phyloP scores from a whole-genome alignment of 2,329 filamentous ascomycete species.

The Pseudogymnoascus sp. region DNA sequence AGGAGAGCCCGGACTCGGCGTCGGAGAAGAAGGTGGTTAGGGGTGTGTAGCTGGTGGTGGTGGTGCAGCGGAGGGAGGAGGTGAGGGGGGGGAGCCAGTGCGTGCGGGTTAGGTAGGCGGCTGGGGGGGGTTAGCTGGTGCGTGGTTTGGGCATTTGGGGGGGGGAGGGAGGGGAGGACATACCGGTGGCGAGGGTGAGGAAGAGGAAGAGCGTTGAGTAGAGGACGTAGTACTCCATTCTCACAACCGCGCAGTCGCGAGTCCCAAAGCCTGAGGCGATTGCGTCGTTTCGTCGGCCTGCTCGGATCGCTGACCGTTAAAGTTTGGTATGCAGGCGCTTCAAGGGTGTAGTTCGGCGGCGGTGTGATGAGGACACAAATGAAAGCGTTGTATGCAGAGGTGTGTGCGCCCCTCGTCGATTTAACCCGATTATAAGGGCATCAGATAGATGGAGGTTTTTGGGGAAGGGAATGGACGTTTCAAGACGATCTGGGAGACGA shows the following conservation, averaged over 20 bases:
- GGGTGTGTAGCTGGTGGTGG: too few relatives aligned
- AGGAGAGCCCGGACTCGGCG: slow-evolving; percentile 79
- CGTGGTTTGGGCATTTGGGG: slow-evolving; percentile 10
- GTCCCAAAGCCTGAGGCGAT: too few relatives aligned
- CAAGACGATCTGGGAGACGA: too few relatives aligned
- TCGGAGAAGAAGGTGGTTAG: slow-evolving; percentile 76
- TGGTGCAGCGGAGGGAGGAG: too few relatives aligned
- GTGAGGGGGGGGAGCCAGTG: slow-evolving; percentile 67
- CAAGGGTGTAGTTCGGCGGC: not conserved
- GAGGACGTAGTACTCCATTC: slow-evolving; percentile 66
- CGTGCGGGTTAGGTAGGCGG: slow-evolving; percentile 70
- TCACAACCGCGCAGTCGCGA: too few relatives aligned
- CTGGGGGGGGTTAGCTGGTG: slow-evolving; percentile 30
- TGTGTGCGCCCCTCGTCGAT: not conserved
- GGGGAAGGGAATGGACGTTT: not conserved
- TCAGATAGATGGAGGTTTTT: too few relatives aligned
- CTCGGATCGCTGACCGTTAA: too few relatives aligned
- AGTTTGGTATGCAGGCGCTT: too few relatives aligned
- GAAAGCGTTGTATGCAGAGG: not conserved
- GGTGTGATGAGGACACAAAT: not conserved
- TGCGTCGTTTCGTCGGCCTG: too few relatives aligned
- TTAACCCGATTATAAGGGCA: not conserved
- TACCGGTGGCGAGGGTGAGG: slow-evolving; percentile 63
- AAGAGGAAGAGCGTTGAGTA: slow-evolving; percentile 67
- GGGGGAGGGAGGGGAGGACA: slow-evolving; percentile 18